A percentile compares a stretch with the other conserved stretches of the same genome.
Conservation (phyloP, 2,329 filamentous ascomycete genomes). For the Lecanicillium sp. region DNA sequence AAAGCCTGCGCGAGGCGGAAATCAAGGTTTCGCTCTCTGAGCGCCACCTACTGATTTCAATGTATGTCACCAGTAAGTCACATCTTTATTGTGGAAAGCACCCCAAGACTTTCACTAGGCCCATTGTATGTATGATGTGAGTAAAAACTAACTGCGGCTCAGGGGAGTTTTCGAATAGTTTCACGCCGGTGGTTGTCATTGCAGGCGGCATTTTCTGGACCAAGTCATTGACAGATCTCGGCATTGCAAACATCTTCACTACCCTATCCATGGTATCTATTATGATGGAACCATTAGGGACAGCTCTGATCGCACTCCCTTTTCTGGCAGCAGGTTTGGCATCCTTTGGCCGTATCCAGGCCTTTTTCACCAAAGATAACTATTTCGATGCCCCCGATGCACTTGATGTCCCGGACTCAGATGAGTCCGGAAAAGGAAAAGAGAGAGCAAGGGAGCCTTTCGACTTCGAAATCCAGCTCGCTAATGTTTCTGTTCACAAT, state of each 20-base stretch:
- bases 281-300: background rate
- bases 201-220: conserved; percentile 28
- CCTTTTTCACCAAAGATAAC: conserved; percentile 13
- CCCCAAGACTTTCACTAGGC: too few relatives aligned
- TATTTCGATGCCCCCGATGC: background rate
- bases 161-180: conserved; percentile 8
- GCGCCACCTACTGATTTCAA: conserved; percentile 25
- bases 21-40: conserved; percentile 31
- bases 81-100: background rate
- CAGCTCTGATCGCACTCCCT: background rate
- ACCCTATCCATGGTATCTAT: background rate
- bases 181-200: conserved; percentile 27
- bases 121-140: too few relatives aligned
- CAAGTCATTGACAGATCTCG: background rate
- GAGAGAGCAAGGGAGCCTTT: background rate
- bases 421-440: background rate
- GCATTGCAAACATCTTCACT: background rate
- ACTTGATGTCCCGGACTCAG: too few relatives aligned
- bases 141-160: too few relatives aligned
- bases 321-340: background rate
- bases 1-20: conserved; percentile 31
- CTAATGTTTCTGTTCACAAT: background rate
- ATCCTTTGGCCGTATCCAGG: background rate
- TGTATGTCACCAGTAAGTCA: conserved; percentile 3
- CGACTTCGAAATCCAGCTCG: background rate